Evolutionary conservation across 2,329 filamentous ascomycete species (phyloP).

Genomic region (Xylariomycetidae sp.): DNA sequence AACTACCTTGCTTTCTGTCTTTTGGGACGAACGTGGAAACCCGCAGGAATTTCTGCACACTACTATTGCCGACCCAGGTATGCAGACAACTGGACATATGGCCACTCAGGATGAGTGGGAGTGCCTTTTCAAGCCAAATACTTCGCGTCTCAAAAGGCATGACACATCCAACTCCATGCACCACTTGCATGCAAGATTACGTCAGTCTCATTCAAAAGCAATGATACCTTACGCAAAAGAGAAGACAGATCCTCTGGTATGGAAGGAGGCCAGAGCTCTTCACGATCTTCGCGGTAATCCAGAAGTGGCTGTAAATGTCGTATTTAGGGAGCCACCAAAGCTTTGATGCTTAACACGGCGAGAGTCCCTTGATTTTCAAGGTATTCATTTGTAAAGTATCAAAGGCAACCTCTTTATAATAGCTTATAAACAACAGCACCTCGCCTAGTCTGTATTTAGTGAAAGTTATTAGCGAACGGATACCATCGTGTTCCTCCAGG

Average conservation of each 20-base stretch:
- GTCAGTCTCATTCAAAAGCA: background rate
- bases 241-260: slow-evolving; percentile 3
- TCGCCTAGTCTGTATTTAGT: too few species aligned
- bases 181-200: background rate
- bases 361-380: background rate
- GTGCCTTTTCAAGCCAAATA: slow-evolving; percentile 4
- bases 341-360: background rate
- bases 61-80: slow-evolving; percentile 4
- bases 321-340: slow-evolving; percentile 6
- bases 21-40: slow-evolving; percentile 4
- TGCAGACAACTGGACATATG: slow-evolving; percentile 4
- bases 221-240: background rate
- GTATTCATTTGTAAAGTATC: background rate
- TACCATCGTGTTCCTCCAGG: too few species aligned
- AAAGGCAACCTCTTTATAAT: too few species aligned
- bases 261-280: background rate
- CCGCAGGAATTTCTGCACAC: slow-evolving; percentile 8
- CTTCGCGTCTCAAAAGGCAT: background rate
- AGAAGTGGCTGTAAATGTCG: slow-evolving; percentile 7
- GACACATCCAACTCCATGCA: background rate
- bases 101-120: slow-evolving; percentile 4
- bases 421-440: too few species aligned
- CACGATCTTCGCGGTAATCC: slow-evolving; percentile 3
- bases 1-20: slow-evolving; percentile 8
- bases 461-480: too few species aligned